Conservation (phyloP, 495 filamentous ascomycete species). For the Xanthoparmelia taractica region DNA sequence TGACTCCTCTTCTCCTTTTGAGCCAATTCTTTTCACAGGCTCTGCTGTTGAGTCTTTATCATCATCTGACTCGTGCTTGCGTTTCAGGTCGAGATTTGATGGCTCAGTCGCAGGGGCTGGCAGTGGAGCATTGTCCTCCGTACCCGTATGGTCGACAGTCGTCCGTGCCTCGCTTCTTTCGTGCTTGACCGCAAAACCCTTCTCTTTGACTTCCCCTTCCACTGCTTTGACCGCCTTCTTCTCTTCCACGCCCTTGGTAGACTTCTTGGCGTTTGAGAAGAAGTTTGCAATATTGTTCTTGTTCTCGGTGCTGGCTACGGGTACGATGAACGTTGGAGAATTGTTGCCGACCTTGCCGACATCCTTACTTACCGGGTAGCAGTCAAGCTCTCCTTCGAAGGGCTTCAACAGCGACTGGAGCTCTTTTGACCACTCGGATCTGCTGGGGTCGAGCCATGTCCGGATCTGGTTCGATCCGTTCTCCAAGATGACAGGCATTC, state of each 20-base stretch:
- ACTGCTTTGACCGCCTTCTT: constrained; percentile 24
- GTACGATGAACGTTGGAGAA: constrained; percentile 71
- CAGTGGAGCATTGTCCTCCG: constrained; percentile 43
- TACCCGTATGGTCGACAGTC: constrained; percentile 37
- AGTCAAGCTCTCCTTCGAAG: constrained; percentile 70
- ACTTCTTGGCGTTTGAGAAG: constrained; percentile 56
- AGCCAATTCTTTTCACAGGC: constrained; percentile 28
- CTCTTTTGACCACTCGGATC: constrained; percentile 65
- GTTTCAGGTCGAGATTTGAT: constrained; percentile 42
- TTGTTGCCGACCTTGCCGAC: constrained; percentile 97
- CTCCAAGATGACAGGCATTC: constrained; percentile 92
- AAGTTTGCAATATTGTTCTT: constrained; percentile 91
- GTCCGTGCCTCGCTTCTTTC: constrained; percentile 35
- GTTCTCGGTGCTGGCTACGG: constrained; percentile 72
- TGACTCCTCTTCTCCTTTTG: constrained; percentile 51
- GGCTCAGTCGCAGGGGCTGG: constrained; percentile 30
- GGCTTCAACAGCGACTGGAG: constrained; percentile 70
- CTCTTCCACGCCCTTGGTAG: constrained; percentile 25
- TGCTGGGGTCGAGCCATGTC: constrained; percentile 71
- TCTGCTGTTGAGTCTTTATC: constrained; percentile 20
- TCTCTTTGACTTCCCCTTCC: constrained; percentile 26
- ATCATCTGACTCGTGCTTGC: constrained; percentile 41
- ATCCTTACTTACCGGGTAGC: constrained; percentile 77
- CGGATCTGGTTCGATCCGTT: constrained; percentile 61
- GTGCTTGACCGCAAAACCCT: constrained; percentile 25